Evolutionary conservation across 331 rosid species (phyloP), one percentile per base, ranked within the genome.

Genomic region (Malus hybrid): DNA sequence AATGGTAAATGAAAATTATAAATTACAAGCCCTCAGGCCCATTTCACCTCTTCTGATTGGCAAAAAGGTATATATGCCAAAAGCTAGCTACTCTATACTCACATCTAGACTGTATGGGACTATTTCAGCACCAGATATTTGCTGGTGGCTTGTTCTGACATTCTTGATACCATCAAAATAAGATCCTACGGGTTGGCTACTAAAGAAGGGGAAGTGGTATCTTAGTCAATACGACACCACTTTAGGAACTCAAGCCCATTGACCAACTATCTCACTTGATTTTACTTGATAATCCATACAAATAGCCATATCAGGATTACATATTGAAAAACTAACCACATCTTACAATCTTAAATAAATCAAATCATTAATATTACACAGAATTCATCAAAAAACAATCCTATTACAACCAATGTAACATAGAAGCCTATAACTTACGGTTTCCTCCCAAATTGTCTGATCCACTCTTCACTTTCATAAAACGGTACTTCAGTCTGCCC

Each of bases 391-490:
- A 69, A 39, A 69, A 48, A 5, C 55, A 0, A 24, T 66, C 73
- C 28, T 48, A 34, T 13, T 69, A 48, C 27, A 73, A 60, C 10
- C 32, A 33, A 65, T 42, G 27, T 44, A 20, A 63, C 10, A 55
- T 69, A 1, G 44, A 39, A 61, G 16, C 42, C 68, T 46, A 71
- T 70, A 72, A 88, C 97, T 81, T 85, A 94, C 97, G 97, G 99
- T 46, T 86, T 91, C 71, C 74, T 69, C 84, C 96, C 99, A 70
- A 81, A 94, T 22, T 86, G 71, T 54, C 29, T 34, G 60, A 90
- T 75, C 99, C 99, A 94, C 80, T 83, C 97, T 2, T 92, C 83
- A 56, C 65, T 87, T 87, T 94, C 99, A 74, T 90, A 90, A 76
- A 80, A 92, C 29, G 99, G 99, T 71, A 87, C 79, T 77, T 89